Base-by-base conservation (phyloP, 1,284 basidiomycete genomes). In the Anthracocystis walkeri region DNA sequence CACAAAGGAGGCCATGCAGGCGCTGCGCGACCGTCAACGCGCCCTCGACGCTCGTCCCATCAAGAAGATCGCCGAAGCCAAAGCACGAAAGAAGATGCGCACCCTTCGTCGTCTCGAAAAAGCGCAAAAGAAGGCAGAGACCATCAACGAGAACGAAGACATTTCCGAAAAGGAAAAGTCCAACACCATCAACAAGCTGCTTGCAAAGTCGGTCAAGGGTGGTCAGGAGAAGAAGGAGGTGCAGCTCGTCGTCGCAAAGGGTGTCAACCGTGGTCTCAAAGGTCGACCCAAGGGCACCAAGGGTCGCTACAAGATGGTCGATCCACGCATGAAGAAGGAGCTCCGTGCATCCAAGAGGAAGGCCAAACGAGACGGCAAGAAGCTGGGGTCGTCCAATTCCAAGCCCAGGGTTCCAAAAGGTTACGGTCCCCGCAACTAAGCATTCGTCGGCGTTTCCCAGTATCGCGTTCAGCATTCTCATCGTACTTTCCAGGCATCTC, bases 11-110 rank as follows among this genome's bases (percentile, higher is more conserved):
- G 97, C 97, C 6, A 88, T 99, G 61, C 89, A 89, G 58, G 92
- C 91, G 4, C 89, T 99, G 40, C 91, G 93, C 38, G 94, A 93
- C 18, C 93, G 92, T 84, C 93, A 97, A 87, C 91, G 95, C 25
- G 94, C 94, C 6, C 88, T 99, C 50, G 95, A 99, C 84, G 95
- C 96, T 2, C 90, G 97, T 14, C 97, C 97, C 18, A 99, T 99
- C 87, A 99, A 98, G 88, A 99, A 99, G 88, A 89, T 99, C 12
- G 97, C 96, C 20, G 97, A 99, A 87, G 97, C 97, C 46, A 99
- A 99, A 87, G 95, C 94, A 40, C 90, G 97, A 70, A 99, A 99
- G 88, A 99, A 99, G 88, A 87, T 93, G 85, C 93, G 92, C 86
- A 93, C 94, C 4, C 89, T 90, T 21, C 92, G 93, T 80, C 88